A percentile compares a stretch with the other conserved stretches of the same genome.
Conservation (phyloP, 2,329 filamentous ascomycete genomes). For the Paecilomyces sp. region DNA sequence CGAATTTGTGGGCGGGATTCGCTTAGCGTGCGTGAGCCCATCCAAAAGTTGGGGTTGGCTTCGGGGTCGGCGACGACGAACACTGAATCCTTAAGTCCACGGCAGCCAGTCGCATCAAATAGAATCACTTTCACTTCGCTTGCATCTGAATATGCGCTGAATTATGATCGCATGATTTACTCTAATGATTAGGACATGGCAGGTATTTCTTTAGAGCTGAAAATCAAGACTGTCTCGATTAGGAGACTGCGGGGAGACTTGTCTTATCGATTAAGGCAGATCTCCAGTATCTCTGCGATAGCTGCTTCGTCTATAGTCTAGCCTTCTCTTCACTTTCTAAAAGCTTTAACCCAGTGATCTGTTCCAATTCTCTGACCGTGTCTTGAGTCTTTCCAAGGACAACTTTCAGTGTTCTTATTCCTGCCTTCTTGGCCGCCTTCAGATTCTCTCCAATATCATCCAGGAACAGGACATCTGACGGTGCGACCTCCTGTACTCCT, state of each 20-base stretch:
- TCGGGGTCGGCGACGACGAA: slow-evolving; percentile 33
- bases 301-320: slow-evolving; percentile 17
- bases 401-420: slow-evolving; percentile 81
- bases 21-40: slow-evolving; percentile 32
- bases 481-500: slow-evolving; percentile 48
- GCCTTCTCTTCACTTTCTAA: slow-evolving; percentile 29
- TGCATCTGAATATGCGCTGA: neutral
- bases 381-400: slow-evolving; percentile 67
- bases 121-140: neutral
- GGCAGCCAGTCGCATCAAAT: neutral
- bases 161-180: neutral
- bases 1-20: slow-evolving; percentile 36
- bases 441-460: slow-evolving; percentile 95
- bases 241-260: neutral
- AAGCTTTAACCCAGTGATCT: slow-evolving; percentile 57
- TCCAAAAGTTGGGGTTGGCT: slow-evolving; percentile 18
- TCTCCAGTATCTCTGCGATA: neutral
- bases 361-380: slow-evolving; percentile 76
- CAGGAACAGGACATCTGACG: slow-evolving; percentile 72
- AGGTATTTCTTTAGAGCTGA: neutral
- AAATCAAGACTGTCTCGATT: neutral
- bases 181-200: neutral
- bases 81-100: too few species aligned
- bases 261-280: neutral
- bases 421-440: slow-evolving; percentile 65